Conservation (phyloP, 139 green algal genomes). For the Chlorella sp. region DNA sequence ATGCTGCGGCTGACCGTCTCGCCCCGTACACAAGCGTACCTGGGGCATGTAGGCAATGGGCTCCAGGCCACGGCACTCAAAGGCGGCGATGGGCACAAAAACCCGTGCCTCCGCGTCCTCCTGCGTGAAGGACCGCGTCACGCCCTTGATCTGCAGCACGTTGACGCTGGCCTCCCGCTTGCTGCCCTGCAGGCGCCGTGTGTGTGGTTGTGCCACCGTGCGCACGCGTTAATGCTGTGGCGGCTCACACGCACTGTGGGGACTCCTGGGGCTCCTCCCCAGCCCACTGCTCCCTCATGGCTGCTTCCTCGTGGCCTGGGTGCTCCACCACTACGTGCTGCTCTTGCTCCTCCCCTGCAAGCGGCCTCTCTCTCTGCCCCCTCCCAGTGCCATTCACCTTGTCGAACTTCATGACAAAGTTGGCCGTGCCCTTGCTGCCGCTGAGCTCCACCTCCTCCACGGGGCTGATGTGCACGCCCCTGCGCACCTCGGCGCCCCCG, state of each 20-base stretch:
- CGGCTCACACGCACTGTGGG: too few species aligned
- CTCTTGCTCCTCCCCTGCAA: too few species aligned
- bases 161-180: slow-evolving; percentile 21
- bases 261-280: too few species aligned
- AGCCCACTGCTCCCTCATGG: too few species aligned
- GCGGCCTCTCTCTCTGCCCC: too few species aligned
- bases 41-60: slow-evolving; percentile 54
- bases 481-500: not conserved
- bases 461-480: slow-evolving; percentile 1
- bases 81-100: slow-evolving; percentile 68
- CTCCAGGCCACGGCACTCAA: slow-evolving; percentile 78
- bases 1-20: too few species aligned
- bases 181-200: not conserved
- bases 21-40: too few species aligned
- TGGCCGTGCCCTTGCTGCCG: slow-evolving; percentile 47
- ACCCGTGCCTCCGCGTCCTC: slow-evolving; percentile 43
- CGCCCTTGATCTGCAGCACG: slow-evolving; percentile 6
- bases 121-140: not conserved
- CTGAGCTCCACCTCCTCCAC: slow-evolving; percentile 1
- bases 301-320: too few species aligned
- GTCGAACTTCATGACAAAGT: slow-evolving; percentile 65
- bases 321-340: too few species aligned
- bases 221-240: too few species aligned
- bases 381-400: too few species aligned
- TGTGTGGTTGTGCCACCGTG: too few species aligned